phyloP scores from a whole-genome alignment of 2,329 filamentous ascomycete genomes.

The Aureobasidium mangrovei region DNA sequence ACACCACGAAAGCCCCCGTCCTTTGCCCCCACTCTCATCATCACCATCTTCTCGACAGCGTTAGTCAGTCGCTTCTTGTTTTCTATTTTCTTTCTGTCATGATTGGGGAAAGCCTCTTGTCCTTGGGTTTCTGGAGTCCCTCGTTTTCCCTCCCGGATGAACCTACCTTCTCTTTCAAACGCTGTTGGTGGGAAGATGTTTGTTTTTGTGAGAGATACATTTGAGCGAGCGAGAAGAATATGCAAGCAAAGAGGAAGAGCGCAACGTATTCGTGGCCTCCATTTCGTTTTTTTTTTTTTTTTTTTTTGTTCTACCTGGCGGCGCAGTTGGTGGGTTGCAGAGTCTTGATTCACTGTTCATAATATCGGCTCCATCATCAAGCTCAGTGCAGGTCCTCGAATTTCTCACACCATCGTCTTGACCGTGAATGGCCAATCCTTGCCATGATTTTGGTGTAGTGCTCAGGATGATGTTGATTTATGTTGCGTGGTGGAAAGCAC shows the following conservation, averaged over 20 bases:
- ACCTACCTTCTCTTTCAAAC: not conserved
- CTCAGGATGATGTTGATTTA: no score
- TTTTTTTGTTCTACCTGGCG: not conserved
- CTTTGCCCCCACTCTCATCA: not conserved
- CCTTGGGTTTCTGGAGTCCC: slow-evolving; percentile 6
- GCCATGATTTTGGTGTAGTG: no score
- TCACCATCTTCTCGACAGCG: slow-evolving; percentile 2
- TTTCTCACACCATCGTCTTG: no score
- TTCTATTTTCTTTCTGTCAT: not conserved
- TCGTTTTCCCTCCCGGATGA: slow-evolving; percentile 4
- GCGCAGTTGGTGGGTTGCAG: not conserved
- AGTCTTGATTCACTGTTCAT: slow-evolving; percentile 3
- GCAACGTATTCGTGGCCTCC: not conserved
- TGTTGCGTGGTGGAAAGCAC: no score
- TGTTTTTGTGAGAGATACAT: slow-evolving; percentile 10
- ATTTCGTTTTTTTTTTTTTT: slow-evolving; percentile 1
- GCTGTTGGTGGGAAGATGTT: slow-evolving; percentile 1
- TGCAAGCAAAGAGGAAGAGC: not conserved
- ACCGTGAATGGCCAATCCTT: no score
- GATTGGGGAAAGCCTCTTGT: slow-evolving; percentile 4
- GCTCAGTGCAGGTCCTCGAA: no score
- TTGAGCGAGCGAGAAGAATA: slow-evolving; percentile 7
- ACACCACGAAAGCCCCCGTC: slow-evolving; percentile 1
- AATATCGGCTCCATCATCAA: not conserved
- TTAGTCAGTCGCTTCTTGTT: slow-evolving; percentile 13